These are phyloP conservation scores for Diplocarpon mali DNA, from an alignment of 2,329 filamentous ascomycete genomes.

Conservation along the genomic window DNA sequence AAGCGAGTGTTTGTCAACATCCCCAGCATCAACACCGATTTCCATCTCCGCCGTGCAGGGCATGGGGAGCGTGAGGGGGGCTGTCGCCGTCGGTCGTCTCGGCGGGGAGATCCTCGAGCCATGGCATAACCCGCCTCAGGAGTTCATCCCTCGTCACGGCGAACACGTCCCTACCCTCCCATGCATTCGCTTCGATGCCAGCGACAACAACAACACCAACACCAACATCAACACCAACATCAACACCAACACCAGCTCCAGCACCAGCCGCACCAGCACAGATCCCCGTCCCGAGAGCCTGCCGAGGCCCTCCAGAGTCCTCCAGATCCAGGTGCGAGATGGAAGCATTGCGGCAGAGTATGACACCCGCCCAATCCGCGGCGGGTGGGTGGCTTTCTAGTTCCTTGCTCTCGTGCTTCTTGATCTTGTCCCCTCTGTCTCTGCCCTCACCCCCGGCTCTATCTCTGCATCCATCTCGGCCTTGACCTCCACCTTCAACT, in stretches of 20 bases:
- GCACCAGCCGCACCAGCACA: too few relatives aligned
- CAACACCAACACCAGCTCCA: too few relatives aligned
- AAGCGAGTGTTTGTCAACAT: too few relatives aligned
- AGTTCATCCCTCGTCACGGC: background rate
- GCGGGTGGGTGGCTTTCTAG: background rate
- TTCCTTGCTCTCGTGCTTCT: background rate
- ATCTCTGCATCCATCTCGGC: too few relatives aligned
- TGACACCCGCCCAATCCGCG: background rate
- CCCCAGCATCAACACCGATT: too few relatives aligned
- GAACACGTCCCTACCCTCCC: background rate
- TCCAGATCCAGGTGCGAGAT: constrained; percentile 1
- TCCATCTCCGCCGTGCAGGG: too few relatives aligned
- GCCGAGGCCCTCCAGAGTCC: background rate
- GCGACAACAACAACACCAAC: too few relatives aligned
- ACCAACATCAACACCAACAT: too few relatives aligned
- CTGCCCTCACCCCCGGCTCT: background rate
- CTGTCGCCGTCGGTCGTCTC: too few relatives aligned
- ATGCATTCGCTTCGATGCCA: background rate
- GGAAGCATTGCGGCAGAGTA: background rate
- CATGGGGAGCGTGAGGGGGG: too few relatives aligned
- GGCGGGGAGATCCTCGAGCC: background rate
- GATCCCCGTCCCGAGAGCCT: constrained; percentile 1
- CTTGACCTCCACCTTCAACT: too few relatives aligned
- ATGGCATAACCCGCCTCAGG: background rate
- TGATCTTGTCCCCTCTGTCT: too few relatives aligned